These are phyloP conservation scores for Tolypocladium tropicale DNA, from an alignment of 2,329 filamentous ascomycete species.

Conservation along the genomic window DNA sequence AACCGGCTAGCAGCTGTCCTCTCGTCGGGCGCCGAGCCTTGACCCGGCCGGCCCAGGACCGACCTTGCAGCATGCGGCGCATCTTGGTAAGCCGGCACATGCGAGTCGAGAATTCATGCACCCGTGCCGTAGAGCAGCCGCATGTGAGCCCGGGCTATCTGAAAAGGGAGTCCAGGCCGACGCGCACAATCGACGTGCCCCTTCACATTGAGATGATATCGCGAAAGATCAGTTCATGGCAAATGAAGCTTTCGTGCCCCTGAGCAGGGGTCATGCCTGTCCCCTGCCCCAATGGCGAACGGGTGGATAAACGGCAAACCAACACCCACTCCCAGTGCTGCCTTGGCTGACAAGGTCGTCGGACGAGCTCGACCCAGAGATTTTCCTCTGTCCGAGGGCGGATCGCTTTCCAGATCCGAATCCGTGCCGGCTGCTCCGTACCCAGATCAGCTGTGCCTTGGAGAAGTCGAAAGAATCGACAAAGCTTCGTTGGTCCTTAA, in stretches of 20 bases:
- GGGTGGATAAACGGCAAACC: background rate
- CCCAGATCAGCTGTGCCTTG: too few relatives aligned
- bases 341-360: too few relatives aligned
- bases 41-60: background rate
- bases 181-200: background rate
- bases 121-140: background rate
- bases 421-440: background rate
- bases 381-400: background rate
- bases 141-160: background rate
- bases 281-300: background rate
- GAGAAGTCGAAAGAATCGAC: background rate
- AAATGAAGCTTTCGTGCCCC: constrained; percentile 3
- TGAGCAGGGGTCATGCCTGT: constrained; percentile 2
- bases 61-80: background rate
- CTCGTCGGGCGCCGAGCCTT: background rate
- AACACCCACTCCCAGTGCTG: background rate
- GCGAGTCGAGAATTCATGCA: background rate
- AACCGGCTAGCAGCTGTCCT: background rate
- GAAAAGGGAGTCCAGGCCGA: background rate
- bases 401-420: background rate
- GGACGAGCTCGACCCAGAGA: background rate
- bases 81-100: background rate
- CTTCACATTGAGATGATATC: background rate
- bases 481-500: background rate
- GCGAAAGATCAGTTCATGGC: background rate